A percentile compares a stretch with the other conserved stretches of the same genome.
Evolutionary conservation across 2,329 filamentous ascomycete species (phyloP).

Genomic region (Chalara sp.): DNA sequence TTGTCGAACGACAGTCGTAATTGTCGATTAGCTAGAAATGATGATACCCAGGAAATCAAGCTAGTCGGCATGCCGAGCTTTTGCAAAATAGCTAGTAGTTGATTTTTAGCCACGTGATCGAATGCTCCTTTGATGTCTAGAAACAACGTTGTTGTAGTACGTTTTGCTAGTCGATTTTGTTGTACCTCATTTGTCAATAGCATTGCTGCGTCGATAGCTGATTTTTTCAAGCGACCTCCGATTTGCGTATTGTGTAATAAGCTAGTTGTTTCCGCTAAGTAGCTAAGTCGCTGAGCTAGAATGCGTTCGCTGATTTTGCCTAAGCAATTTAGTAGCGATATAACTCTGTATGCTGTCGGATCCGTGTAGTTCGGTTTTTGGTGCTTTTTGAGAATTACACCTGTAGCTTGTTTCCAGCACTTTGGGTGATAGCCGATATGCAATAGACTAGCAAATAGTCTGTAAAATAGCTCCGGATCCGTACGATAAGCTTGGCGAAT

Average conservation of each 20-base stretch:
- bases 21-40: not conserved
- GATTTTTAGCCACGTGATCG: slow-evolving; percentile 1
- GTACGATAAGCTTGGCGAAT: not conserved
- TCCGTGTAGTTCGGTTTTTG: not conserved
- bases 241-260: slow-evolving; percentile 2
- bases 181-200: not conserved
- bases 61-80: not conserved
- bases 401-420: slow-evolving; percentile 1
- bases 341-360: slow-evolving; percentile 2
- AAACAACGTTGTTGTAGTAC: slow-evolving; percentile 1
- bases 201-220: slow-evolving; percentile 1
- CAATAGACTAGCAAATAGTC: not conserved
- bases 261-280: slow-evolving; percentile 3
- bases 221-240: slow-evolving; percentile 2
- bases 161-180: not conserved
- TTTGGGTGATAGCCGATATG: not conserved
- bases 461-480: not conserved
- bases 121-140: slow-evolving; percentile 4
- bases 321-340: slow-evolving; percentile 1
- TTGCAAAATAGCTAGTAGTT: not conserved
- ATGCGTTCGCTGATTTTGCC: slow-evolving; percentile 1
- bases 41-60: not conserved
- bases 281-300: slow-evolving; percentile 2
- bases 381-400: slow-evolving; percentile 1
- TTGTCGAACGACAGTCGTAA: not conserved